Base-by-base conservation (phyloP, 2,329 filamentous ascomycete genomes). In the Claviceps maximensis region DNA sequence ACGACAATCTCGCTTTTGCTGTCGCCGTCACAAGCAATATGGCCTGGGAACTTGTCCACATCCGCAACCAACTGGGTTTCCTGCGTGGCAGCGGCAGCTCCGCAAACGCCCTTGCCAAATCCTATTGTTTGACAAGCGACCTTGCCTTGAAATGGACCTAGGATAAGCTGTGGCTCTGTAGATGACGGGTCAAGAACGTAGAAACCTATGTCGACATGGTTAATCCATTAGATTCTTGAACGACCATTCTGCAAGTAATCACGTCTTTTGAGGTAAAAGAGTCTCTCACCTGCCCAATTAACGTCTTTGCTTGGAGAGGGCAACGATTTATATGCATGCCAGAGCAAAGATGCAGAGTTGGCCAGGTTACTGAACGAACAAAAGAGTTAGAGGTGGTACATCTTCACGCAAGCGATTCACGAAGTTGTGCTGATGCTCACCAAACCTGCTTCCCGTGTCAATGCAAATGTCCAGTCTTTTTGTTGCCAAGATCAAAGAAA, bases 1-100 rank as follows among this genome's bases (percentile, higher is more conserved):
- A 91, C 87, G 19, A 93, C 87, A 64, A 93, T 83, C 72, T 93
- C 87, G 64, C 87, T 90, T 69, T 74, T 79, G 61, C 80, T 87
- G 54, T 80, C 83, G 4, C 79, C 78, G 66, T 93, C 87, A 65
- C 87, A 91, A 10, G 87, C 86, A 62, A 93, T 90, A 64, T 91
- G 87, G 2, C 86, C 87, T 0, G 85, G 84, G 62, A 91, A 91
- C 50, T 70, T 63, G 45, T 87, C 82, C 8, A 93, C 86, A 65
- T 93, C 82, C 13, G 73, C 69, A 0, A 85, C 77, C 7, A 89
- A 65, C 68, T 87, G 84, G 12, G 86, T 89, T 55, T 69, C 63
- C 46, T 69, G 68, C 3, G 71, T 76, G 25, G 74, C 63, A 1
- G 86, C 87, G 0, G 86, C 86, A 7, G 79, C 70, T 2, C 87